Percentiles rank a stretch among this genome's conserved stretches.
phyloP scores from a whole-genome alignment of 495 filamentous ascomycete species.

The Penicillium bovifimosum region DNA sequence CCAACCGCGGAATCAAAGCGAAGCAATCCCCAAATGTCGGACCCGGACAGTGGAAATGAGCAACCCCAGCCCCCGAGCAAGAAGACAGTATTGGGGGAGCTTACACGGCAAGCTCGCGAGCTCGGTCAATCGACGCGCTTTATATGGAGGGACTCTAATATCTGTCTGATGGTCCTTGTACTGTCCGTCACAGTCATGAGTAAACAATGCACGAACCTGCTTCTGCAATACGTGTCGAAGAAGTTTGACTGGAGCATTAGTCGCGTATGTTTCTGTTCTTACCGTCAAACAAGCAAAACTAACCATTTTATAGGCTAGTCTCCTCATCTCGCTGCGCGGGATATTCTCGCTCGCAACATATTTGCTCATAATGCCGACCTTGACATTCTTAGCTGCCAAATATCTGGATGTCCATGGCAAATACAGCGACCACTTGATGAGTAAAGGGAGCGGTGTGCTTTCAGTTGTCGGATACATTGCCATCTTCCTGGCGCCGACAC shows the following conservation, averaged over 20 bases:
- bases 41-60: not conserved
- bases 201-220: conserved; percentile 24
- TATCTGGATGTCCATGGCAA: conserved; percentile 25
- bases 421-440: conserved; percentile 28
- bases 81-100: conserved; percentile 6
- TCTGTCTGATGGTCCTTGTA: conserved; percentile 27
- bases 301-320: conserved; percentile 26
- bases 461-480: conserved; percentile 25
- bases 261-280: conserved; percentile 18
- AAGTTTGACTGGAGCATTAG: conserved; percentile 38
- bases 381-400: conserved; percentile 19
- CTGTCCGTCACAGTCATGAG: conserved; percentile 29
- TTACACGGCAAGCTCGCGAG: conserved; percentile 12
- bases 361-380: conserved; percentile 30
- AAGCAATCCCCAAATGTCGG: not conserved
- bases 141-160: conserved; percentile 26
- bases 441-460: conserved; percentile 26
- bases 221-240: conserved; percentile 41
- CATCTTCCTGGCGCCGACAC: conserved; percentile 27
- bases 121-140: conserved; percentile 27
- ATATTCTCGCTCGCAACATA: conserved; percentile 28
- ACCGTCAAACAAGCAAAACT: not conserved
- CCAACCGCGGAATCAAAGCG: conserved; percentile 18
- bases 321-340: conserved; percentile 37
- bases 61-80: conserved; percentile 4